These are phyloP conservation scores for Scutellaria baicalensis DNA, from an alignment of 257 asterid genomes.

Conservation along the genomic window DNA sequence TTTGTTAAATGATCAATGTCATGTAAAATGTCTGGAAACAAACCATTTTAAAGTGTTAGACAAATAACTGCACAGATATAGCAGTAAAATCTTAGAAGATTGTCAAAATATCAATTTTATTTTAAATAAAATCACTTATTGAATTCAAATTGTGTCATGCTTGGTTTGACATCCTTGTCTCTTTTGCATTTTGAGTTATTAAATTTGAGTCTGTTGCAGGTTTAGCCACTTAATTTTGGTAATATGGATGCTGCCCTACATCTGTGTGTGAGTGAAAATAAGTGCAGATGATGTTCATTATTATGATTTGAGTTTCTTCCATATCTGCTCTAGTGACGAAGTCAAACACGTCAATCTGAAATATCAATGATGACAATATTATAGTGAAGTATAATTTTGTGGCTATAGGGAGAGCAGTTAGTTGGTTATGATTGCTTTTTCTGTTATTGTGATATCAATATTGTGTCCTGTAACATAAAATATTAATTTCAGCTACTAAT, in stretches of 20 bases:
- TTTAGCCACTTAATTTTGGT: neutral
- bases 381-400: neutral
- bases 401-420: too few relatives aligned
- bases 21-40: too few relatives aligned
- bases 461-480: constrained; percentile 1
- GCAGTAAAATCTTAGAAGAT: too few relatives aligned
- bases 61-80: too few relatives aligned
- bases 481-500: constrained; percentile 26
- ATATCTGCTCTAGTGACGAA: neutral
- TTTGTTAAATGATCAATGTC: too few relatives aligned
- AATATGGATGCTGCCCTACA: neutral
- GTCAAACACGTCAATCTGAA: neutral
- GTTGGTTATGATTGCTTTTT: neutral
- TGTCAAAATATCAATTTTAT: too few relatives aligned
- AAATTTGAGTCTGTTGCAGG: neutral
- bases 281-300: neutral
- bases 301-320: neutral
- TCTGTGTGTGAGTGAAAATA: neutral
- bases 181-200: neutral
- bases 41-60: too few relatives aligned
- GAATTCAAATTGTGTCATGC: neutral
- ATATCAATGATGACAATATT: neutral
- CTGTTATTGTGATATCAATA: neutral
- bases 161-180: neutral
- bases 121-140: too few relatives aligned